phyloP scores from a whole-genome alignment of 192 early-diverging fungal genomes.

The Paraglomus occultum region DNA sequence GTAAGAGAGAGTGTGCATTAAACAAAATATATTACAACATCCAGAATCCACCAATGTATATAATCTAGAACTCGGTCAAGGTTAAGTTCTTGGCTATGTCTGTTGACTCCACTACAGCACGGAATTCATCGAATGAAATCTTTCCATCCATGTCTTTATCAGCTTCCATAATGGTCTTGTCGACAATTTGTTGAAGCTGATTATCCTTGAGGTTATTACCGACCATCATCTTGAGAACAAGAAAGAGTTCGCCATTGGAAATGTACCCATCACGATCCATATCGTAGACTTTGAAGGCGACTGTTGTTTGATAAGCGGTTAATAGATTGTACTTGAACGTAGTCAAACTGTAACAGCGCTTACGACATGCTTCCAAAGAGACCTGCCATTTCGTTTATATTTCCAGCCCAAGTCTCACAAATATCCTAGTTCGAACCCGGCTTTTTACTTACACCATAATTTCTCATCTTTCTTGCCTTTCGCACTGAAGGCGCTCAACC shows the following conservation, averaged over 20 bases:
- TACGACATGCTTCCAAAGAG: background rate
- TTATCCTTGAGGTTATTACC: slow-evolving; percentile 94
- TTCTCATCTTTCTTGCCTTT: slow-evolving; percentile 96
- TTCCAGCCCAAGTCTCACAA: background rate
- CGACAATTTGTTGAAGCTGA: slow-evolving; percentile 99
- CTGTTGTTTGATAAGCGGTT: slow-evolving; percentile 40
- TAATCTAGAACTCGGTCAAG: slow-evolving; percentile 68
- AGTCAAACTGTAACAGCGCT: no score
- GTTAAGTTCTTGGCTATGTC: slow-evolving; percentile 97
- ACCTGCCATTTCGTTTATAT: background rate
- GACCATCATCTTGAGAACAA: slow-evolving; percentile 99
- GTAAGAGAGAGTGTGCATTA: no score
- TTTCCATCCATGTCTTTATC: slow-evolving; percentile 94
- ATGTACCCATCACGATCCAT: slow-evolving; percentile 99
- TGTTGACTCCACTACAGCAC: slow-evolving; percentile 90
- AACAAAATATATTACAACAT: no score
- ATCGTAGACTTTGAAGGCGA: slow-evolving; percentile 99
- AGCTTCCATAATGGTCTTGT: slow-evolving; percentile 99
- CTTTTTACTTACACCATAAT: slow-evolving; percentile 75
- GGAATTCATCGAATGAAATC: slow-evolving; percentile 97
- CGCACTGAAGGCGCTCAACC: slow-evolving; percentile 89
- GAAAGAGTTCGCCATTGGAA: slow-evolving; percentile 98
- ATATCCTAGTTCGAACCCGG: background rate
- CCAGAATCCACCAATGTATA: background rate
- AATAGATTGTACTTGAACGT: slow-evolving; percentile 30